These are phyloP conservation scores for Protea cynaroides DNA, from an alignment of 164 flowering plant genomes.

Conservation along the genomic window DNA sequence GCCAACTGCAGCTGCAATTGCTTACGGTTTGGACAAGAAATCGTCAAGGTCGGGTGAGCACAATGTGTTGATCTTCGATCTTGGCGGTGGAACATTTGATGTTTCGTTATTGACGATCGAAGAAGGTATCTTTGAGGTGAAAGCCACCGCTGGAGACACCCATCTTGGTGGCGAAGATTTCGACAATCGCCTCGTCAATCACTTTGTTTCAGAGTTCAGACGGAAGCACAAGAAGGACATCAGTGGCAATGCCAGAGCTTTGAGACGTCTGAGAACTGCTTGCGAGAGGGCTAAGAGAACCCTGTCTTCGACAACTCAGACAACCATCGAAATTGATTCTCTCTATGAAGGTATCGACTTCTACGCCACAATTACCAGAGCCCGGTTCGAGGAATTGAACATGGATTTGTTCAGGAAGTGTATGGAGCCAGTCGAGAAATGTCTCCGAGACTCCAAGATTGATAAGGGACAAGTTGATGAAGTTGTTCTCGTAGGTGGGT, in stretches of 20 bases:
- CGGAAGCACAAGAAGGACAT: conserved; percentile 28
- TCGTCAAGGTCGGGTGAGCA: conserved; percentile 8
- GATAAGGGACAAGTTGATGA: conserved; percentile 21
- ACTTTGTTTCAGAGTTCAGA: conserved; percentile 24
- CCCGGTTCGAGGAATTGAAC: conserved; percentile 23
- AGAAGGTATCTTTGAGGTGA: conserved; percentile 29
- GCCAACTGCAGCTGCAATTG: conserved; percentile 32
- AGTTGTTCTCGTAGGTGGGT: conserved; percentile 24
- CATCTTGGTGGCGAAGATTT: conserved; percentile 27
- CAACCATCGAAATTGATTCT: conserved; percentile 22
- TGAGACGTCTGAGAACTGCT: conserved; percentile 18
- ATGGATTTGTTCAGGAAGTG: conserved; percentile 28
- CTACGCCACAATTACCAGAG: conserved; percentile 18
- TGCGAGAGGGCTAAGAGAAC: conserved; percentile 28
- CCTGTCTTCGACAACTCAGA: conserved; percentile 19
- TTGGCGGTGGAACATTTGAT: conserved; percentile 22
- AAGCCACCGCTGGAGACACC: conserved; percentile 26
- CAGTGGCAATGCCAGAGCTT: conserved; percentile 22
- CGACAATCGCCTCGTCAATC: conserved; percentile 21
- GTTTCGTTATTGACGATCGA: conserved; percentile 25
- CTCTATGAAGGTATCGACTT: conserved; percentile 25
- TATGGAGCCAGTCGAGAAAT: conserved; percentile 27
- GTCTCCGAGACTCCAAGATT: conserved; percentile 16
- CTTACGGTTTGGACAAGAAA: conserved; percentile 28
- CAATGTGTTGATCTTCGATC: conserved; percentile 19